Percentiles rank a stretch among this genome's conserved stretches.
phyloP scores from a whole-genome alignment of 345 rosid species.

The Eucalyptus polybractea region DNA sequence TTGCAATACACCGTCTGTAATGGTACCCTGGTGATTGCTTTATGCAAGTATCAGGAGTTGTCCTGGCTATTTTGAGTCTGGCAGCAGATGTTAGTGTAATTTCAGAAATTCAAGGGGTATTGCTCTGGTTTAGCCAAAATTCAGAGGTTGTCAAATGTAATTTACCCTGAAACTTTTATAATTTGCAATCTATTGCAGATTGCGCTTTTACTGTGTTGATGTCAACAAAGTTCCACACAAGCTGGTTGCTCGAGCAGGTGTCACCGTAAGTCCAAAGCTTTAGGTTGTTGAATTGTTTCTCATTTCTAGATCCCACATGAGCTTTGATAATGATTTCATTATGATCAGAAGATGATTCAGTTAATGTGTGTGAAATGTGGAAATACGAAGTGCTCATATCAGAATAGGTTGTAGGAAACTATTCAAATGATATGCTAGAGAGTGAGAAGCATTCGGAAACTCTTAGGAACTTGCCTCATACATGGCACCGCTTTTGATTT shows the following conservation, averaged over 20 bases:
- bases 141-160: background rate
- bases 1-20: background rate
- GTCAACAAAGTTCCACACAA: slow-evolving; percentile 75
- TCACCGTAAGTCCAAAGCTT: slow-evolving; percentile 49
- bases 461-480: background rate
- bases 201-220: slow-evolving; percentile 66
- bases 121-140: background rate
- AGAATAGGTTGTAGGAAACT: background rate
- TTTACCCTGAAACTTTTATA: background rate
- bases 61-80: background rate
- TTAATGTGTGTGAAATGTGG: background rate
- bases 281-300: background rate
- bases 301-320: background rate
- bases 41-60: background rate
- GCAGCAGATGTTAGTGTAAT: background rate
- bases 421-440: background rate
- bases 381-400: background rate
- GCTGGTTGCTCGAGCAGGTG: slow-evolving; percentile 72
- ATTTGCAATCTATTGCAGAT: slow-evolving; percentile 16
- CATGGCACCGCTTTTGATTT: background rate
- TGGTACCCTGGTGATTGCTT: background rate
- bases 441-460: background rate
- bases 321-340: background rate
- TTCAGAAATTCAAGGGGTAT: background rate
- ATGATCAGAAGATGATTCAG: background rate